Evolutionary conservation across 495 filamentous ascomycete species (phyloP), one percentile per base, ranked within the genome.

Genomic region (Parathielavia hyrcaniae): DNA sequence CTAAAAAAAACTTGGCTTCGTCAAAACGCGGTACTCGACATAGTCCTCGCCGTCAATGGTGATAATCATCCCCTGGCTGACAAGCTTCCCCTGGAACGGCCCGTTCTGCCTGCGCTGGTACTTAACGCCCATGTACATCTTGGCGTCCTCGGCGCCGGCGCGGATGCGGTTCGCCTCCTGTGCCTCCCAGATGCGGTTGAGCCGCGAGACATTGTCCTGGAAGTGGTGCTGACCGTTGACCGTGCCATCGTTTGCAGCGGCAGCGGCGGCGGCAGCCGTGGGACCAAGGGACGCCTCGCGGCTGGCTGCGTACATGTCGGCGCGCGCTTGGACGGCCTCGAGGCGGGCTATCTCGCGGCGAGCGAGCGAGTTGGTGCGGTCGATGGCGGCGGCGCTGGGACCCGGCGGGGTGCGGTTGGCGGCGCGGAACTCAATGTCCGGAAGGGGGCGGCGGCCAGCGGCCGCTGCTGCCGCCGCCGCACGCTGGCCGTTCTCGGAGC

Each of bases 21-120:
- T 80, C 43, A 82, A 69, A 1, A 82, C 77, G 12, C 79, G 71
- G 50, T 82, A 82, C 65, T 81, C 79, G 26, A 82, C 77, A 55
- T 78, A 82, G 45, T 82, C 79, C 62, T 82, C 79, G 11, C 79
- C 79, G 53, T 82, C 79, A 40, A 82, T 81, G 44, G 63, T 77
- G 50, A 82, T 73, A 20, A 81, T 79, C 10, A 73, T 72, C 30
- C 77, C 73, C 48, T 75, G 71, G 61, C 74, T 77, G 40, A 80
- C 79, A 3, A 81, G 71, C 59, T 77, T 77, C 36, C 78, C 78
- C 51, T 74, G 64, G 61, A 82, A 81, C 1, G 77, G 77, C 0
- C 79, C 79, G 13, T 59, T 76, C 36, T 71, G 68, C 65, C 80
- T 81, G 34, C 79, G 67, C 66, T 81, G 75, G 58, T 81, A 82